Evolutionary conservation across 2,329 filamentous ascomycete species (phyloP), one percentile per base, ranked within the genome.

Genomic region (Fusarium phyllophilum): DNA sequence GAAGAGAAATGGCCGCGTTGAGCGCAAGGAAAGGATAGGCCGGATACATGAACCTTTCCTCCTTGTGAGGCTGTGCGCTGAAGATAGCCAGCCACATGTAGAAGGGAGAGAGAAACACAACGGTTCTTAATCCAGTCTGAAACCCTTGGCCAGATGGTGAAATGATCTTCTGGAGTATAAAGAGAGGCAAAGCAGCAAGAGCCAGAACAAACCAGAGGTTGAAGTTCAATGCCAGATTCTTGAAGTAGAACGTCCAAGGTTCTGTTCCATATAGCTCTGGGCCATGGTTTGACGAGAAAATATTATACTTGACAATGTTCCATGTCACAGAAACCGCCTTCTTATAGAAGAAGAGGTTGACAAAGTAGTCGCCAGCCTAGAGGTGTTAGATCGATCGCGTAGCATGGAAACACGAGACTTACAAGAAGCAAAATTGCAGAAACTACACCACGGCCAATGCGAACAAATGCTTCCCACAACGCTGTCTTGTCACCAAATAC

Each of bases 1-100:
- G 95, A 41, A 97, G 85, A 8, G 94, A 89, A 60, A 98, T 89
- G 14, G 96, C 93, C 6, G 95, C 95, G 78, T 97, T 98, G 41
- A 99, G 86, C 1, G 93, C 93, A 42, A 99, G 86, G 72, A 96
- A 94, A 2, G 96, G 96, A 78, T 99, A 99, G 5, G 91, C 93
- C 0, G 96, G 96, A 79, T 97, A 99, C 95, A 99, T 98, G 85
- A 99, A 99, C 12, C 96, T 89, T 83, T 99, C 96, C 81, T 99
- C 96, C 79, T 99, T 99, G 84, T 99, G 96, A 22, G 96, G 94
- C 80, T 99, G 96, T 14, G 93, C 81, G 1, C 94, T 96, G 84
- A 99, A 98, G 71, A 98, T 96, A 8, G 84, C 89, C 34, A 99
- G 88, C 96, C 96, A 99, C 79, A 98, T 88, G 81, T 98, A 99